phyloP scores from a whole-genome alignment of 2,329 filamentous ascomycete genomes.

The Knufia fluminis region DNA sequence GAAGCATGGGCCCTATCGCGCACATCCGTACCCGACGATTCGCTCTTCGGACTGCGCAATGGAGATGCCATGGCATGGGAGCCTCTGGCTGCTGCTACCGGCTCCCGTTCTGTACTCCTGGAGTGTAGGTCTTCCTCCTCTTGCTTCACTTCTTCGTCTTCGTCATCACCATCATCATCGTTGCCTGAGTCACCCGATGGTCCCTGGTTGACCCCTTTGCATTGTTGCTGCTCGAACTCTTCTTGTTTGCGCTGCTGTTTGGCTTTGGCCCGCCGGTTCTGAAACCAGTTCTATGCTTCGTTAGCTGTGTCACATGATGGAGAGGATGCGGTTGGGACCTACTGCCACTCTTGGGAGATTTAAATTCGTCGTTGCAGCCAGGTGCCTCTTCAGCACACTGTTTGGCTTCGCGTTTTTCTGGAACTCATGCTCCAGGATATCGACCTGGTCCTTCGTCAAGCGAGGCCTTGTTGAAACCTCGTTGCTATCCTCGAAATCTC shows the following conservation, averaged over 20 bases:
- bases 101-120: background rate
- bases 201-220: background rate
- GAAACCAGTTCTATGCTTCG: slow-evolving; percentile 42
- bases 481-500: slow-evolving; percentile 38
- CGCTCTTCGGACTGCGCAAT: background rate
- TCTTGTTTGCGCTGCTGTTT: slow-evolving; percentile 43
- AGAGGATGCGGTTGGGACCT: slow-evolving; percentile 23
- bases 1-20: slow-evolving; percentile 27
- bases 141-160: background rate
- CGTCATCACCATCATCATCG: slow-evolving; percentile 4
- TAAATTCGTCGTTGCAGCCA: slow-evolving; percentile 41
- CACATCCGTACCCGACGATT: background rate
- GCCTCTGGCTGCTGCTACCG: background rate
- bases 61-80: background rate
- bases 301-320: slow-evolving; percentile 12
- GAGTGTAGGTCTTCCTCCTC: background rate
- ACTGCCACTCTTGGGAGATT: slow-evolving; percentile 42
- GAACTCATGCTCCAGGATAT: slow-evolving; percentile 41
- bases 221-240: slow-evolving; percentile 32
- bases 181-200: background rate
- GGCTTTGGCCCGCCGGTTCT: slow-evolving; percentile 44
- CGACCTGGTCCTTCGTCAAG: slow-evolving; percentile 44
- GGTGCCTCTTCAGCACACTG: slow-evolving; percentile 41
- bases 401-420: slow-evolving; percentile 43
- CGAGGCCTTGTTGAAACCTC: slow-evolving; percentile 41